phyloP scores from a whole-genome alignment of 495 filamentous ascomycete species.

The Penicillium desertorum region DNA sequence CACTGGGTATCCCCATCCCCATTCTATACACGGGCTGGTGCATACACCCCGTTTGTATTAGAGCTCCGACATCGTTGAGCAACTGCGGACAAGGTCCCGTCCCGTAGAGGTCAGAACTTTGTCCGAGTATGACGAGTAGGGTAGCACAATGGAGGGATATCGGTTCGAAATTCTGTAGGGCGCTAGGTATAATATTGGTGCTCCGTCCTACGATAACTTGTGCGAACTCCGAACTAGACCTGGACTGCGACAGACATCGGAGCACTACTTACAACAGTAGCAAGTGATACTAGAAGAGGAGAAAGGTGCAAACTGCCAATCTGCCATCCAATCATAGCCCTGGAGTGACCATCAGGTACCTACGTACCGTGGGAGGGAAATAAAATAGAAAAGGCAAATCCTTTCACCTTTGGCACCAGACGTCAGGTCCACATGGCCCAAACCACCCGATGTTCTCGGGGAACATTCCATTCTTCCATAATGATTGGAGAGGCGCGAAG shows the following conservation, averaged over 20 bases:
- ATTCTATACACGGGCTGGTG: constrained; percentile 8
- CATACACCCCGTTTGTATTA: constrained; percentile 14
- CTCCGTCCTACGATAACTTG: constrained; percentile 1
- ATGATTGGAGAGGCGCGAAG: constrained; percentile 2
- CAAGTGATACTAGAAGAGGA: not conserved
- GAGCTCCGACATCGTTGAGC: constrained; percentile 6
- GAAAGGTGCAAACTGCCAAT: not conserved
- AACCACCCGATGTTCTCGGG: constrained; percentile 6
- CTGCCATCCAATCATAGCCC: constrained; percentile 2
- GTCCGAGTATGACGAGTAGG: constrained; percentile 15
- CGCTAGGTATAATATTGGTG: not conserved
- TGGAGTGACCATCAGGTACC: not conserved
- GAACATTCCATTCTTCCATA: constrained; percentile 1
- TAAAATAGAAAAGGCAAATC: not conserved
- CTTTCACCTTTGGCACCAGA: constrained; percentile 9
- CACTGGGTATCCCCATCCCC: not conserved
- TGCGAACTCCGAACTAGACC: constrained; percentile 9
- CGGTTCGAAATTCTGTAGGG: constrained; percentile 1
- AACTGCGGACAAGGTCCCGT: constrained; percentile 6
- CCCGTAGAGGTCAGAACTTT: constrained; percentile 10
- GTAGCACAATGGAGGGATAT: not conserved
- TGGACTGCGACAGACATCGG: not conserved
- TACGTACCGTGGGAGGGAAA: constrained; percentile 1
- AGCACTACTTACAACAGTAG: not conserved
- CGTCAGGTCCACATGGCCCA: constrained; percentile 33